Conservation (phyloP, 768 basidiomycete genomes). For the Collybia mongolica region DNA sequence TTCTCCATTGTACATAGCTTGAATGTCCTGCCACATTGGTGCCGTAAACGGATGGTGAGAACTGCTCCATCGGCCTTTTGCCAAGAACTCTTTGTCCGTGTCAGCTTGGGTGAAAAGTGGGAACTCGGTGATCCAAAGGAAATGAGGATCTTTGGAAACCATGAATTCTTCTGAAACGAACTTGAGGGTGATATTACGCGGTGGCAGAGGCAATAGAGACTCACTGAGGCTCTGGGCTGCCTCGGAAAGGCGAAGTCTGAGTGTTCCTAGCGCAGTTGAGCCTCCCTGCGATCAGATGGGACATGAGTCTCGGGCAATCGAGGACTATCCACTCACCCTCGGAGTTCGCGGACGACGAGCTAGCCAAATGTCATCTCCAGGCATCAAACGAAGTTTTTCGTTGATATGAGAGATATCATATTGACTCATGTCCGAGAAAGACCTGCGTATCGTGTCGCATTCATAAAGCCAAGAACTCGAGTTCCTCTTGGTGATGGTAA, state of each 20-base stretch:
- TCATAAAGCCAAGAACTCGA: slow-evolving; percentile 42
- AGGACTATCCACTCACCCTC: slow-evolving; percentile 41
- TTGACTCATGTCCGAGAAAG: slow-evolving; percentile 15
- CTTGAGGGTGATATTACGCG: slow-evolving; percentile 7
- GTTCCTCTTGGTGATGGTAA: slow-evolving; percentile 47
- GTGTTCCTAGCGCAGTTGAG: slow-evolving; percentile 76
- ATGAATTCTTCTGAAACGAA: slow-evolving; percentile 49
- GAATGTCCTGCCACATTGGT: slow-evolving; percentile 88
- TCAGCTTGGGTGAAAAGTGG: slow-evolving; percentile 88
- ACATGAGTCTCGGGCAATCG: slow-evolving; percentile 18
- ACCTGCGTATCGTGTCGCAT: slow-evolving; percentile 22
- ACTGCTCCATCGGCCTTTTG: slow-evolving; percentile 87
- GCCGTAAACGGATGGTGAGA: slow-evolving; percentile 97
- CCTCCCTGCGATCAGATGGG: slow-evolving; percentile 60
- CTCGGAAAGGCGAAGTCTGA: slow-evolving; percentile 66
- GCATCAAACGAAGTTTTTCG: slow-evolving; percentile 38
- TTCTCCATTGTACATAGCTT: slow-evolving; percentile 69
- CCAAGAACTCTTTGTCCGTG: slow-evolving; percentile 82
- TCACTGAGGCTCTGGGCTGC: slow-evolving; percentile 63
- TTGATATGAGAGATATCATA: slow-evolving; percentile 33
- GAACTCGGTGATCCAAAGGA: slow-evolving; percentile 96
- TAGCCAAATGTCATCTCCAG: slow-evolving; percentile 61
- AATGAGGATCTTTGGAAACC: slow-evolving; percentile 64
- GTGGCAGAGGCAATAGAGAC: slow-evolving; percentile 16
- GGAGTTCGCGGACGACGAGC: slow-evolving; percentile 46